Evolutionary conservation across 352 stramenopile genomes (phyloP), one percentile per base, ranked within the genome.

Genomic region (Globisporangium paroecandrum): DNA sequence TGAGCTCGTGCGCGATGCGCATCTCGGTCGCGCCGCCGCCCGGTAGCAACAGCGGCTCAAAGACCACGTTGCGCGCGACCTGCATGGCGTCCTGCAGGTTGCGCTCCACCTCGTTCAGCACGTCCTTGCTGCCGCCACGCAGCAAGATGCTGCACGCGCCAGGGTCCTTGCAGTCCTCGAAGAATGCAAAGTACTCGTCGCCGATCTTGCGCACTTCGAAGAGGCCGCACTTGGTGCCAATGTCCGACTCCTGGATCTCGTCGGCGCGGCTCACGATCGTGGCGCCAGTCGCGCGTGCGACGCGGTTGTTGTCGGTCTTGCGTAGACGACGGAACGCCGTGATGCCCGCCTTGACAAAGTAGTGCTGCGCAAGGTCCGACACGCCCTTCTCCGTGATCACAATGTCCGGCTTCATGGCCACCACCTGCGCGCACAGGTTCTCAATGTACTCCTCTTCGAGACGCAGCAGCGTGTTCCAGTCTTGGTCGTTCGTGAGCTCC

Each of bases 331-430:
- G 92, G 83, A 99, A 99, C n/a, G 97, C 97, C 36, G 97, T 99
- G 75, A 99, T 99, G 70, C 97, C 97, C 0, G 97, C 98, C 87
- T 99, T 99, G 71, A 98, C 89, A 69, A 99, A 97, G 87, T 99
- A 99, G 85, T 99, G 98, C 86, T 99, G 97, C 10, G 98, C 98
- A 68, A 99, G 84, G 79, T 99, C 98, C 32, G 91, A 98, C 13
- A 99, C 97, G 60, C 98, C 98, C 84, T 99, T 99, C 87, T 99
- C 98, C 27, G 98, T 99, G 75, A 99, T 98, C 56, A 99, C 97
- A 81, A 99, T 96, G 79, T 99, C 98, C 3, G 98, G 98, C 79
- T 99, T 98, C 81, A 98, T 95, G 0, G 96, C 96, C 59, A 99
- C 98, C 65, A 99, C 98, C 81, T 99, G 94, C 32, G 97, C 96